phyloP scores from a whole-genome alignment of 495 filamentous ascomycete species.

The Neurospora sp. region DNA sequence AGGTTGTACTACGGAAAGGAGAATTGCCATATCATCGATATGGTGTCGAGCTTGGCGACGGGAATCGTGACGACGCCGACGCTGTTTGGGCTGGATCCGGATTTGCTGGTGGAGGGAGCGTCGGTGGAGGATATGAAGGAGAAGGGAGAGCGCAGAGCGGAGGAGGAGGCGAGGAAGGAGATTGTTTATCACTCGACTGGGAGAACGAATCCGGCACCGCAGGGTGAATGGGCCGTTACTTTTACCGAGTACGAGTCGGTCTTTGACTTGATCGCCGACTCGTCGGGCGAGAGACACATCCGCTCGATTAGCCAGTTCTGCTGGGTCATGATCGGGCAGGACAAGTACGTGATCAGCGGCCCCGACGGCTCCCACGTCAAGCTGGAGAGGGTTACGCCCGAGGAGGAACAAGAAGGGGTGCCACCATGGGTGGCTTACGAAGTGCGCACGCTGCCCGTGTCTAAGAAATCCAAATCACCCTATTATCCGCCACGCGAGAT shows the following conservation, averaged over 20 bases:
- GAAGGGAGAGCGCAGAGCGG: constrained; percentile 35
- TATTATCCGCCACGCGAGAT: constrained; percentile 59
- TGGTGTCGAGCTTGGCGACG: constrained; percentile 72
- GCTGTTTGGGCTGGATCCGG: constrained; percentile 84
- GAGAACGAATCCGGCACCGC: background rate
- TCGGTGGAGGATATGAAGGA: constrained; percentile 47
- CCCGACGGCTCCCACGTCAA: constrained; percentile 48
- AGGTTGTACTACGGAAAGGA: constrained; percentile 69
- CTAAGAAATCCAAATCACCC: constrained; percentile 33
- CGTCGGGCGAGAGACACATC: constrained; percentile 65
- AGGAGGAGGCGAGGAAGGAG: constrained; percentile 22
- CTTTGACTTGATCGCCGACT: constrained; percentile 78
- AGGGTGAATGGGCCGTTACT: constrained; percentile 32
- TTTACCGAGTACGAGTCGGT: constrained; percentile 89
- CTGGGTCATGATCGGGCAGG: constrained; percentile 66
- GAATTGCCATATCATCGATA: constrained; percentile 92
- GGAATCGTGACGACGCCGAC: constrained; percentile 87
- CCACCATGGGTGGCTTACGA: constrained; percentile 26
- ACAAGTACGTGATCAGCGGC: constrained; percentile 55
- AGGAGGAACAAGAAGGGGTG: constrained; percentile 1
- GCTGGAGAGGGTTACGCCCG: constrained; percentile 39
- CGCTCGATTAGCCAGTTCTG: constrained; percentile 58
- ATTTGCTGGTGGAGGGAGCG: constrained; percentile 58
- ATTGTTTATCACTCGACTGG: background rate
- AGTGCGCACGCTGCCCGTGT: constrained; percentile 24